Percentiles rank a stretch among this genome's conserved stretches.
These are phyloP conservation scores for Sclerotinia minor DNA, from an alignment of 2,329 filamentous ascomycete species.

Conservation along the genomic window DNA sequence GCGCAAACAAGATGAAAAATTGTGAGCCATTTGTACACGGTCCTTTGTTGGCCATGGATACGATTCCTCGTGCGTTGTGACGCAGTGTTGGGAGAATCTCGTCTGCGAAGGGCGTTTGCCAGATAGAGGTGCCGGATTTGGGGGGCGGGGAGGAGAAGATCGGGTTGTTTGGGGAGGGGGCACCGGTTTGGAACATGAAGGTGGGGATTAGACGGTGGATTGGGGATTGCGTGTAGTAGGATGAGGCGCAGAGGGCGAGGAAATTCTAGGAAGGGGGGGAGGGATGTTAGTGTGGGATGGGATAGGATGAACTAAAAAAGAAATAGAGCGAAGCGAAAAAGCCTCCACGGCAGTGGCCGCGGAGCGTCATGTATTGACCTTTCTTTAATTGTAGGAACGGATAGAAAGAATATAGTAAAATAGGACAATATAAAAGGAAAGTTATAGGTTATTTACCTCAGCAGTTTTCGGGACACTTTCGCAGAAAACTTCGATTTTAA, in stretches of 20 bases:
- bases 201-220: conserved; percentile 78
- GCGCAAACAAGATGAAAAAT: conserved; percentile 78
- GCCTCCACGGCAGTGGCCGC: conserved; percentile 10
- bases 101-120: conserved; percentile 72
- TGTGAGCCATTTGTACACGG: conserved; percentile 74
- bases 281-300: conserved; percentile 24
- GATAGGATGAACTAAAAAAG: background rate
- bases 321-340: background rate
- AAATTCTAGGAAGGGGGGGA: conserved; percentile 67
- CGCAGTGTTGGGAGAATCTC: conserved; percentile 72
- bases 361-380: background rate
- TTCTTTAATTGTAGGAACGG: background rate
- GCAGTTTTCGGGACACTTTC: conserved; percentile 91
- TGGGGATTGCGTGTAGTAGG: conserved; percentile 72
- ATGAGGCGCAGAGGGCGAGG: conserved; percentile 78
- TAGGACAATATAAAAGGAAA: background rate
- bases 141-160: conserved; percentile 54
- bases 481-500: conserved; percentile 97
- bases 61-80: conserved; percentile 67
- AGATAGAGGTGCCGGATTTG: conserved; percentile 72
- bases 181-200: conserved; percentile 81
- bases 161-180: conserved; percentile 48
- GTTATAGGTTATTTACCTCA: conserved; percentile 56
- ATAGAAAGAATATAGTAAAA: conserved; percentile 2
- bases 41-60: conserved; percentile 79